Evolutionary conservation across 1,284 basidiomycete genomes (phyloP), one percentile per base, ranked within the genome.

Genomic region (Clitocybe nebularis): DNA sequence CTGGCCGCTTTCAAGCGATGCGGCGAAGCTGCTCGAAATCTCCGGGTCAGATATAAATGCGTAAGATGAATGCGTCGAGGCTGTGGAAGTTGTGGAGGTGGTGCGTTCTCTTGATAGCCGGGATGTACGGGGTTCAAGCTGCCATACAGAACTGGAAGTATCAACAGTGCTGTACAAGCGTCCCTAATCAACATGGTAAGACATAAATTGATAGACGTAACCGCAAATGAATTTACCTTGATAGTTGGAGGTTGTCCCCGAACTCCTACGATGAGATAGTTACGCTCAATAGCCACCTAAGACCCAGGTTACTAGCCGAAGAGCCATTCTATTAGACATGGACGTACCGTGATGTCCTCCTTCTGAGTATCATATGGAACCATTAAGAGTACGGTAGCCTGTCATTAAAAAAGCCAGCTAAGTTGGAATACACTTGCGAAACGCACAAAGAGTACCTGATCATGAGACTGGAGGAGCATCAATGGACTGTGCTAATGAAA

Each of bases 301-400:
- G 26, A 34, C 13, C 6, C 6, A 9, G 19, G 41, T 32, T 36
- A 24, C 7, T 30, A 25, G 21, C 33, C 20, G 9, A 39, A 25
- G 29, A 36, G 13, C 28, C 36, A 39, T 9, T 36, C 7, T 13
- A 38, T 45, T 10, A 41, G 25, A 40, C 11, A 9, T n/a, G 20
- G 25, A 68, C 79, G 58, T 54, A 87, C 86, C 46, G 72, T 64
- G 13, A 87, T 66, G 51, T 89, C 84, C 22, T 85, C 82, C 47
- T 82, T 79, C 38, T 75, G 68, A 2, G 81, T 79, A 46, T 78
- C 76, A 50, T 79, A 78, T 0, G 85, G 86, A 25, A 89, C 76
- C 52, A 84, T 71, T 26, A 89, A 66, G 20, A 89, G 66, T 13
- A 89, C 75, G n/a, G 86, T 89, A 22, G 84, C 86, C 86, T 89